phyloP scores from a whole-genome alignment of 2,329 filamentous ascomycete species.

The Fusarium kyushuense region DNA sequence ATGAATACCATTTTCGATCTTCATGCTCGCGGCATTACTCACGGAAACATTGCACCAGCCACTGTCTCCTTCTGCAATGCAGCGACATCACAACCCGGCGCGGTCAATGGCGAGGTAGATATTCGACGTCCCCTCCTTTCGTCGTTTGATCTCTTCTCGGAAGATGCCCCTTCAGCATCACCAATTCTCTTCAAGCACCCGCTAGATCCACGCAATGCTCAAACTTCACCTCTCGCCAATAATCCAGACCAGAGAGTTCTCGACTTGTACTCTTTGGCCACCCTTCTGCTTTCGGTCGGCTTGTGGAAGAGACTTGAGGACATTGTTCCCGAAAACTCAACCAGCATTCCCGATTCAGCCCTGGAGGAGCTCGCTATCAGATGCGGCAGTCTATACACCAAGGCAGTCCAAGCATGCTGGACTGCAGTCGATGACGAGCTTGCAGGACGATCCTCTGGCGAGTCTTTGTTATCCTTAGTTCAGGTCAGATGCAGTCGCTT shows the following conservation, averaged over 20 bases:
- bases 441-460: constrained; percentile 59
- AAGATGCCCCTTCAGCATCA: constrained; percentile 39
- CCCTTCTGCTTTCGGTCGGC: constrained; percentile 80
- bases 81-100: constrained; percentile 56
- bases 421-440: constrained; percentile 75
- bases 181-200: constrained; percentile 68
- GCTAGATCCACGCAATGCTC: constrained; percentile 66
- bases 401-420: constrained; percentile 79
- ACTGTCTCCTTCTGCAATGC: constrained; percentile 75
- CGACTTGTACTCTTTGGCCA: constrained; percentile 79
- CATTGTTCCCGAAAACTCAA: constrained; percentile 57
- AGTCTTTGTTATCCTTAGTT: constrained; percentile 65
- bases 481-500: constrained; percentile 69
- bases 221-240: constrained; percentile 61
- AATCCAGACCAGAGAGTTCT: constrained; percentile 68
- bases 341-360: constrained; percentile 70
- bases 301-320: constrained; percentile 77
- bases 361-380: constrained; percentile 73
- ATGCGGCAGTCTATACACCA: constrained; percentile 81
- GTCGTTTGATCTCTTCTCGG: constrained; percentile 77
- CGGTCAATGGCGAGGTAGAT: constrained; percentile 64
- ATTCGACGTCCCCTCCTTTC: constrained; percentile 77
- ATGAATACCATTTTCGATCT: constrained; percentile 79
- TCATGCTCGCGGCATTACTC: constrained; percentile 75
- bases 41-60: constrained; percentile 75